Evolutionary conservation across 495 filamentous ascomycete genomes (phyloP).

Genomic region (Geoglossum glabrum): DNA sequence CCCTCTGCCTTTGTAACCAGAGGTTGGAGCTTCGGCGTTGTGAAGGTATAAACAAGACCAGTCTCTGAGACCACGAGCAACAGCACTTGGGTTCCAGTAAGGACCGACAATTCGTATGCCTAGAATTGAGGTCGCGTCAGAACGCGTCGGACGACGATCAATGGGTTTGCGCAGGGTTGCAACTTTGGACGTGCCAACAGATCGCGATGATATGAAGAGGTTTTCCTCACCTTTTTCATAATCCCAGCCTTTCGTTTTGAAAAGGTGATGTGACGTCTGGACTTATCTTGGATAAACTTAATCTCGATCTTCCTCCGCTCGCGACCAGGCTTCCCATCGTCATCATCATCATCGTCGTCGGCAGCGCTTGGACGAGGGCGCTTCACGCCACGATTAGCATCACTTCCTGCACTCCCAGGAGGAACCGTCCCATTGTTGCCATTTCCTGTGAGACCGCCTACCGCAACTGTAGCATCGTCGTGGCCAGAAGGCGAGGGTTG

Average conservation of each 20-base stretch:
- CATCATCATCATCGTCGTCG: slow-evolving; percentile 91
- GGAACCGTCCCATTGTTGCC: slow-evolving; percentile 28
- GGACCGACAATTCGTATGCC: slow-evolving; percentile 95
- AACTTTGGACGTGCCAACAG: background rate
- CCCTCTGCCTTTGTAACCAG: slow-evolving; percentile 97
- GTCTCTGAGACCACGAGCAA: slow-evolving; percentile 97
- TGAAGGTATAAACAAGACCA: slow-evolving; percentile 97
- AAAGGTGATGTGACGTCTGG: slow-evolving; percentile 98
- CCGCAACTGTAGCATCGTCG: slow-evolving; percentile 20
- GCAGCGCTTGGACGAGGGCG: slow-evolving; percentile 60
- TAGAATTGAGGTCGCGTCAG: slow-evolving; percentile 19
- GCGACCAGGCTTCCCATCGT: slow-evolving; percentile 94
- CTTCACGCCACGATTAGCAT: slow-evolving; percentile 67
- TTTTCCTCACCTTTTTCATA: slow-evolving; percentile 90
- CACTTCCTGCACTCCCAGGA: slow-evolving; percentile 18
- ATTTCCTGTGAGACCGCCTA: slow-evolving; percentile 44
- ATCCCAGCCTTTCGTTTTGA: slow-evolving; percentile 99
- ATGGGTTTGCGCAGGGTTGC: slow-evolving; percentile 1
- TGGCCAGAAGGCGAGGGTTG: slow-evolving; percentile 23
- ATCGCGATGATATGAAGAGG: background rate
- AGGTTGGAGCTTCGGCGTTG: slow-evolving; percentile 95
- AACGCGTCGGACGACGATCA: slow-evolving; percentile 13
- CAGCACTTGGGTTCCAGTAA: slow-evolving; percentile 95
- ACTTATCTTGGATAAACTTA: slow-evolving; percentile 99
- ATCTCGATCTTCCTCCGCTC: slow-evolving; percentile 99